Evolutionary conservation across 805 yeast genomes (phyloP), one percentile per base, ranked within the genome.

Genomic region (Wickerhamomyces strasburgensis): DNA sequence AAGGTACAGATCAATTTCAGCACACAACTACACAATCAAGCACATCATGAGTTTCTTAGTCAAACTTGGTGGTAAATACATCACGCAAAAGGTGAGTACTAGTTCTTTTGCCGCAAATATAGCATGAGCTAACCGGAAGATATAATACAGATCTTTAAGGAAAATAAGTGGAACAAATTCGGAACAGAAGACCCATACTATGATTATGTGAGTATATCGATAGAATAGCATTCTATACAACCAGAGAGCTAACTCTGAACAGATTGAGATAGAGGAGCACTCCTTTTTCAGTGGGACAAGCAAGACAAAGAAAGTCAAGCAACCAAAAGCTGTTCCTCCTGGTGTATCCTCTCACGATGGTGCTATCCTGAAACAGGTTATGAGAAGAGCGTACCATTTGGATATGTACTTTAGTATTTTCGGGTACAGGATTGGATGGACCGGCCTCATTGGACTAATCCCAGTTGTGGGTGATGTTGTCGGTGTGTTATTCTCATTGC

Each of bases 401-500:
- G 95, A 85, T 52, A 73, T 79, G 69, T 65, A 76, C 55, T 76
- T 86, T 52, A 63, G 65, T 11, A 41, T 80, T 26, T 62, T 78
- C 38, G 89, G 94, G 2, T 60, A 81, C 38, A 69, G 76, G 40
- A 62, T 80, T 39, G 90, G 95, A 2, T 79, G 82, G 77, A 57
- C 80, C 29, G 84, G 80, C 15, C 46, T 85, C 3, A 70, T 84
- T 29, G 84, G 86, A 14, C 41, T 84, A 3, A 50, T 85, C 5
- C 96, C 96, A 0, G 63, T 76, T 15, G 62, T 78, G 9, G 95
- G 95, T 4, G 74, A 75, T 35, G 35, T 79, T 4, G 53, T 75
- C 26, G 65, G 78, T 23, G 60, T 76, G 5, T 62, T 65, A 36
- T 63, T 84, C 51, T 77, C 87, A 4, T 46, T 63, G 42, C 24